phyloP scores from a whole-genome alignment of 1,284 basidiomycete species.

The Mixia osmundae region DNA sequence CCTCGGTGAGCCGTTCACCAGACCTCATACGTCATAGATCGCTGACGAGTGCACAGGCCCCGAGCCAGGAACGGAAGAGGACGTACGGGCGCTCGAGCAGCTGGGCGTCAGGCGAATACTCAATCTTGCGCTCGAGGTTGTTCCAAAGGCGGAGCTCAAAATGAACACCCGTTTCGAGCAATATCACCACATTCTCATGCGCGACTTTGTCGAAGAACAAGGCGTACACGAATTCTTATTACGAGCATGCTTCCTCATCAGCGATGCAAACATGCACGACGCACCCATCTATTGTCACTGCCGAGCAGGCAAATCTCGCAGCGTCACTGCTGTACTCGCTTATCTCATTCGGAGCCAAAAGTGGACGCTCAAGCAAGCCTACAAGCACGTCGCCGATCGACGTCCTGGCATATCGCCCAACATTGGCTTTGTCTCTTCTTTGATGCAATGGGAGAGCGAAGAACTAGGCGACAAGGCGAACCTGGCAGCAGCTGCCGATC shows the following conservation, averaged over 20 bases:
- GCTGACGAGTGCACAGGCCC: no score
- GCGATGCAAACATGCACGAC: constrained; percentile 60
- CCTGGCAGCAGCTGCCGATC: constrained; percentile 2
- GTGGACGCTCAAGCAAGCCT: constrained; percentile 77
- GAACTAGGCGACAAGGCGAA: constrained; percentile 6
- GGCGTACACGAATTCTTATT: constrained; percentile 36
- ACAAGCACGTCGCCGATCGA: constrained; percentile 68
- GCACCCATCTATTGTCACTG: constrained; percentile 78
- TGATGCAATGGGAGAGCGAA: constrained; percentile 78
- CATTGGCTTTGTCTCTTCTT: constrained; percentile 87
- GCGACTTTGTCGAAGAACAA: constrained; percentile 82
- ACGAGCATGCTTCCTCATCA: constrained; percentile 20
- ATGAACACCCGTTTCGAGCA: constrained; percentile 46
- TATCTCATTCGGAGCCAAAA: constrained; percentile 91
- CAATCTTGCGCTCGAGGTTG: constrained; percentile 76
- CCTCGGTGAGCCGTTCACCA: no score
- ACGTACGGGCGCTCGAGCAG: constrained; percentile 43
- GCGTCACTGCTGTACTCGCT: constrained; percentile 88
- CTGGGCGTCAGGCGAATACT: constrained; percentile 70
- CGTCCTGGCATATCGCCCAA: constrained; percentile 87
- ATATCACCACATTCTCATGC: constrained; percentile 70
- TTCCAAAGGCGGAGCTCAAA: constrained; percentile 48
- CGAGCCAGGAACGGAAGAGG: constrained; percentile 46
- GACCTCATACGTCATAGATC: no score
- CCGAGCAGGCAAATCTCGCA: constrained; percentile 84